phyloP scores from a whole-genome alignment of 1,284 basidiomycete species.

The Takashimella koratensis region DNA sequence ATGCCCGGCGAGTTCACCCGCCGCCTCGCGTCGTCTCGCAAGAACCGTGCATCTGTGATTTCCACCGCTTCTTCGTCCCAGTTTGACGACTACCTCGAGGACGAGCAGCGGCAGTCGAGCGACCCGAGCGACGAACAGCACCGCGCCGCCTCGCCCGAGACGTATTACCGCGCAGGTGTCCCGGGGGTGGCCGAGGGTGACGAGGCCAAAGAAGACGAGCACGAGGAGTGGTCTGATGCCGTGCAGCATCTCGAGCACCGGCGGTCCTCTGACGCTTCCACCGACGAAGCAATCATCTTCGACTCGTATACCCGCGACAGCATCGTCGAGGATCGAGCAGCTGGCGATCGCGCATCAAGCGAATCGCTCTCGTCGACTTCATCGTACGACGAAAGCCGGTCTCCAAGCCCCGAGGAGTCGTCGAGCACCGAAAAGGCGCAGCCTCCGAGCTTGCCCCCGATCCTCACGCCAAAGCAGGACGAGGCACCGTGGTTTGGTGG shows the following conservation, averaged over 20 bases:
- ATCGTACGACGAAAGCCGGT: conserved; percentile 45
- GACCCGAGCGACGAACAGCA: conserved; percentile 21
- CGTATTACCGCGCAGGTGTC: neutral
- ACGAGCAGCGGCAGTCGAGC: conserved; percentile 2
- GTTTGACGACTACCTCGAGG: conserved; percentile 29
- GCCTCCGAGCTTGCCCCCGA: conserved; percentile 21
- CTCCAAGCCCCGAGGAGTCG: conserved; percentile 30
- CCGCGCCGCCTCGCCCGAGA: neutral
- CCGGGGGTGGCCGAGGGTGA: neutral
- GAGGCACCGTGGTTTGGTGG: conserved; percentile 28
- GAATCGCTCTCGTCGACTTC: conserved; percentile 31
- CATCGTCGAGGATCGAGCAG: neutral
- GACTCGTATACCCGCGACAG: conserved; percentile 63
- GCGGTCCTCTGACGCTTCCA: conserved; percentile 61
- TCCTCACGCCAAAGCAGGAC: conserved; percentile 11
- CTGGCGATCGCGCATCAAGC: conserved; percentile 8
- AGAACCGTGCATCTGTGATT: neutral
- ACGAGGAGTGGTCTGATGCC: conserved; percentile 34
- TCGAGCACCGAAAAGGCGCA: conserved; percentile 24
- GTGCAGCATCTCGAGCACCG: conserved; percentile 26
- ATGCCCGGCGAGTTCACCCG: conserved; percentile 71
- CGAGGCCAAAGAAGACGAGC: conserved; percentile 21
- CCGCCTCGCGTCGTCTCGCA: conserved; percentile 59
- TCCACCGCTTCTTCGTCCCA: neutral
- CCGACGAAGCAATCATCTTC: conserved; percentile 73